Percentiles rank a stretch among this genome's conserved stretches.
Conservation (phyloP, 2,329 filamentous ascomycete genomes). For the Colletotrichum camelliae region DNA sequence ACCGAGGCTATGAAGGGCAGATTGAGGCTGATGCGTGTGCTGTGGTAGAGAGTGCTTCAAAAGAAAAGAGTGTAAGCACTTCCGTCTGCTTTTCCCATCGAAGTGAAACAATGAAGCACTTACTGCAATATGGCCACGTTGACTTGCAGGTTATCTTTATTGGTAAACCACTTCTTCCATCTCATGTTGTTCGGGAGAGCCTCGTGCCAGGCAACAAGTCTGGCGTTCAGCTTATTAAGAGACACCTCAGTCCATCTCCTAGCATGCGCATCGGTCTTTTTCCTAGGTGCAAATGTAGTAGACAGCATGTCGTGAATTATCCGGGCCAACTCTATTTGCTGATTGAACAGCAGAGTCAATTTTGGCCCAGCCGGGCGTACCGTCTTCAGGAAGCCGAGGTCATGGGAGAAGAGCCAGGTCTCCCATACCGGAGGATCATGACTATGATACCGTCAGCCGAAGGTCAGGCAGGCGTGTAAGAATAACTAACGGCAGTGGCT, state of each 20-base stretch:
- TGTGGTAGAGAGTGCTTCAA: neutral
- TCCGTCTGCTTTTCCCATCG: accelerated
- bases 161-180: slow-evolving; percentile 13
- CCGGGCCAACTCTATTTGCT: slow-evolving; percentile 25
- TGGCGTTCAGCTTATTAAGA: neutral
- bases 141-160: slow-evolving; percentile 7
- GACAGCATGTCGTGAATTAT: slow-evolving; percentile 27
- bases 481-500: neutral
- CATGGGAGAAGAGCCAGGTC: slow-evolving; percentile 8
- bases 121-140: neutral
- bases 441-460: neutral
- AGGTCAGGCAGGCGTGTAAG: accelerated
- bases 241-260: neutral
- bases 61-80: neutral
- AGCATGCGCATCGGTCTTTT: neutral
- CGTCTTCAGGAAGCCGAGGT: slow-evolving; percentile 23
- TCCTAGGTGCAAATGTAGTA: neutral
- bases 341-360: slow-evolving; percentile 21
- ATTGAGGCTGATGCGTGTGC: slow-evolving; percentile 3
- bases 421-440: slow-evolving; percentile 4
- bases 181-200: neutral
- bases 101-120: neutral
- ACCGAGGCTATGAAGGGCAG: slow-evolving; percentile 10
- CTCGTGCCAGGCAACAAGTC: slow-evolving; percentile 9
- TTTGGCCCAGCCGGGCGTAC: slow-evolving; percentile 25